phyloP scores from a whole-genome alignment of 768 basidiomycete genomes.

The Podaxis sp. region DNA sequence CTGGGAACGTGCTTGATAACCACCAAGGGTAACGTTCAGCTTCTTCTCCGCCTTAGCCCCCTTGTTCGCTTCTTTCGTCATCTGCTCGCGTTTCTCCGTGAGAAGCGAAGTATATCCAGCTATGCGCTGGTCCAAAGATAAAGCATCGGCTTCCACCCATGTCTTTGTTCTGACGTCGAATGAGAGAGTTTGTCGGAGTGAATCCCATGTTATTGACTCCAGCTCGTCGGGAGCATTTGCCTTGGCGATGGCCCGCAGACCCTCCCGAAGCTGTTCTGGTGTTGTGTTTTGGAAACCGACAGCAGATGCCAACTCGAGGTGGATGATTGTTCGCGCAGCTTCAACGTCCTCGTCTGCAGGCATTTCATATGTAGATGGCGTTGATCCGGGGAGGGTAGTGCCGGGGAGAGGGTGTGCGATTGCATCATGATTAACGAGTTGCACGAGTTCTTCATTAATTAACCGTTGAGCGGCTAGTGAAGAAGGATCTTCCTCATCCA shows the following conservation, averaged over 20 bases:
- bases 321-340: slow-evolving; percentile 67
- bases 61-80: slow-evolving; percentile 80
- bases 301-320: slow-evolving; percentile 73
- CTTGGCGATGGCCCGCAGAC: slow-evolving; percentile 61
- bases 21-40: slow-evolving; percentile 82
- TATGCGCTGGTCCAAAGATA: slow-evolving; percentile 59
- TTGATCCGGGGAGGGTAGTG: slow-evolving; percentile 71
- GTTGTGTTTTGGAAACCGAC: slow-evolving; percentile 86
- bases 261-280: slow-evolving; percentile 75
- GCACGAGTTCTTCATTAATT: slow-evolving; percentile 75
- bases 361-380: slow-evolving; percentile 62
- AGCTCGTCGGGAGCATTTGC: slow-evolving; percentile 59
- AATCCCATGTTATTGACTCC: slow-evolving; percentile 62
- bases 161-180: slow-evolving; percentile 53
- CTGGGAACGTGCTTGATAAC: slow-evolving; percentile 78
- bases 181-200: slow-evolving; percentile 55
- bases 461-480: slow-evolving; percentile 53
- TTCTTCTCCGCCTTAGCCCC: slow-evolving; percentile 90
- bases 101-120: slow-evolving; percentile 65
- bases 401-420: slow-evolving; percentile 88
- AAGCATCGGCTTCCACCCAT: slow-evolving; percentile 66
- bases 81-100: slow-evolving; percentile 59
- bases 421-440: slow-evolving; percentile 83
- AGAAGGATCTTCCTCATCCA: slow-evolving; percentile 42
- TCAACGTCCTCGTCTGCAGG: slow-evolving; percentile 79